Evolutionary conservation across 306 rosid species (phyloP), one percentile per base, ranked within the genome.

Genomic region (Rosa chinensis): DNA sequence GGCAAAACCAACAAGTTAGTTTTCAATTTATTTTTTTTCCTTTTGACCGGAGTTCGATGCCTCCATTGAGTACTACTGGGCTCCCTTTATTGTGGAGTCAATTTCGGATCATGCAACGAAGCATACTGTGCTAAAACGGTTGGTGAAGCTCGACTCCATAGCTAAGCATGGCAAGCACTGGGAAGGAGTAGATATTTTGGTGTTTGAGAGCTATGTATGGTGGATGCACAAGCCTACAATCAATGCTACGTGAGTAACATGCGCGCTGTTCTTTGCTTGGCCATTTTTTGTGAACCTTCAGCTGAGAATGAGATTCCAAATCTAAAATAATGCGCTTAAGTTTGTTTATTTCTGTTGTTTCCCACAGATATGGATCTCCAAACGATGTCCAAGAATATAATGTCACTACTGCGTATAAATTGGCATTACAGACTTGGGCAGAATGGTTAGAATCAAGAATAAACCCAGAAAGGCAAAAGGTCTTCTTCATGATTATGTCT

Each of bases 191-290:
- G 97, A 94, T 84, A 43, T 91, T 35, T 83, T 94, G 88, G 92
- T 94, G 39, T 94, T 94, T 44, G 97, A 92, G 89, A 94, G 99
- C 86, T 91, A 94, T 44, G 91, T 92, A 43, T 94, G 97, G 99
- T 95, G 94, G 99, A 91, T 89, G 92, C 79, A 90, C 72, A 86
- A 78, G 59, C 99, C 98, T 77, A 55, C 86, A 13, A 85, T 92
- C 80, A 92, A 94, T 71, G 97, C 97, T 10, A 91, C 94, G 99
- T 90, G 76, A 70, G 91, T 86, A 10, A 5, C 35, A 45, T 23
- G n/a, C 1, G 10, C 18, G 37, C 56, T 32, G 43, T 32, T 32
- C 6, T 63, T 32, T 13, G 69, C 6, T 32, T 63, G 67, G 6
- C 18, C 20, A 61, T 61, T 10, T 8, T n/a, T 56, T 8, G 32